Percentiles rank a stretch among this genome's conserved stretches.
Evolutionary conservation across 129 eudicot genomes (phyloP).

Genomic region (sunflower (Helianthus annuus)): DNA sequence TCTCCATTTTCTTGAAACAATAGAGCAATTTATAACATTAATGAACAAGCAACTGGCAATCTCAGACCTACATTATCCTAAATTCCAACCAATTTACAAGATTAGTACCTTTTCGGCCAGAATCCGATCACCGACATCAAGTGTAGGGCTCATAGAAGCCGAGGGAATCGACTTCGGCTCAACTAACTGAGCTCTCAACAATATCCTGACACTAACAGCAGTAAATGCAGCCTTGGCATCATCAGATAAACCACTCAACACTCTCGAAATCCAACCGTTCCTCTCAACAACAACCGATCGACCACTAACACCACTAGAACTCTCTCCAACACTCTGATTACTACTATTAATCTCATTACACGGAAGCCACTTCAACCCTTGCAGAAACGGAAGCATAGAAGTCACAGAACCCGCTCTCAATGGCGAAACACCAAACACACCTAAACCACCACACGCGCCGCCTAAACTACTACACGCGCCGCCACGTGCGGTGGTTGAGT

Average conservation of each 20-base stretch:
- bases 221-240: conserved; percentile 93
- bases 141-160: conserved; percentile 80
- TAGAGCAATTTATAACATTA: background rate
- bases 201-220: conserved; percentile 71
- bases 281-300: conserved; percentile 29
- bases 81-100: background rate
- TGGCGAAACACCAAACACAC: conserved; percentile 58
- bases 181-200: conserved; percentile 71
- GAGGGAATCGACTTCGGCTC: conserved; percentile 94
- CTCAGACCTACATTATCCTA: background rate
- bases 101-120: conserved; percentile 81
- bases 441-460: conserved; percentile 27
- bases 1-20: no score
- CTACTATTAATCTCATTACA: conserved; percentile 51
- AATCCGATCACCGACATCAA: conserved; percentile 83
- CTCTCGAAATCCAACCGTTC: conserved; percentile 56
- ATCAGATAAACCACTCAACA: conserved; percentile 60
- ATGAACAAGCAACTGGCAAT: background rate
- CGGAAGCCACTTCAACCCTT: conserved; percentile 78
- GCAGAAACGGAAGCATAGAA: conserved; percentile 53
- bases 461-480: conserved; percentile 13
- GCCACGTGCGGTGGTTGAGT: conserved; percentile 31
- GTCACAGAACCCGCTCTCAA: conserved; percentile 37
- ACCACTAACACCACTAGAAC: conserved; percentile 15
- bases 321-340: background rate